Percentiles rank a stretch among this genome's conserved stretches.
Conservation (phyloP, 2,329 filamentous ascomycete genomes). For the Exophiala calicioides region DNA sequence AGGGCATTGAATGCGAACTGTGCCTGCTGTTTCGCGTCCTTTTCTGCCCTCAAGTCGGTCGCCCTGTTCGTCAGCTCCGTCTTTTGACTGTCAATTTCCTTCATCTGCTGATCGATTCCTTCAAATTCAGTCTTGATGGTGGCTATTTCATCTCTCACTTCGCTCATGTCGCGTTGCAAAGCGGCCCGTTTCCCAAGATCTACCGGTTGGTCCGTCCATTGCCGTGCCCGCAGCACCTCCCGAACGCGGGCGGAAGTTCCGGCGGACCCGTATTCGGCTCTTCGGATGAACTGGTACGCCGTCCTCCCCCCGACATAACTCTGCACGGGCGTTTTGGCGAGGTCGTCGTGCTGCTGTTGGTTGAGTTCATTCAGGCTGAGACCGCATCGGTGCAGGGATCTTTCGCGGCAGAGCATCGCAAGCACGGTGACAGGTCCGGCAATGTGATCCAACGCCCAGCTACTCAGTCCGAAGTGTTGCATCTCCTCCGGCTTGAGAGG, state of each 20-base stretch:
- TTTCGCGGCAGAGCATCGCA: conserved; percentile 80
- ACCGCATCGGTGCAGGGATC: conserved; percentile 67
- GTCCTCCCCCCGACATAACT: conserved; percentile 70
- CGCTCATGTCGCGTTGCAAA: conserved; percentile 54
- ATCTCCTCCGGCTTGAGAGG: conserved; percentile 61
- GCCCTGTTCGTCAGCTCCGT: conserved; percentile 13
- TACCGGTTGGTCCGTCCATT: conserved; percentile 77
- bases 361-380: conserved; percentile 64
- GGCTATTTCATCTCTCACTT: conserved; percentile 46
- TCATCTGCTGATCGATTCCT: conserved; percentile 29
- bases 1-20: conserved; percentile 46
- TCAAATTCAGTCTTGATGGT: conserved; percentile 31
- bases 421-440: conserved; percentile 80
- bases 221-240: conserved; percentile 60
- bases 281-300: conserved; percentile 65
- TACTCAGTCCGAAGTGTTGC: conserved; percentile 66
- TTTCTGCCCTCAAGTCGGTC: conserved; percentile 18
- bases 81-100: conserved; percentile 35
- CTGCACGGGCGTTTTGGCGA: conserved; percentile 61
- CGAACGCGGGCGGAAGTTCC: conserved; percentile 70
- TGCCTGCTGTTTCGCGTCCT: conserved; percentile 67
- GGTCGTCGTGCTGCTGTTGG: conserved; percentile 66
- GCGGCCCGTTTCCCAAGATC: conserved; percentile 61
- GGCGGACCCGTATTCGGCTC: conserved; percentile 75
- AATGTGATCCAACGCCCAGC: conserved; percentile 76